phyloP scores from a whole-genome alignment of 179 eudicot genomes.

The Silene vulgaris region DNA sequence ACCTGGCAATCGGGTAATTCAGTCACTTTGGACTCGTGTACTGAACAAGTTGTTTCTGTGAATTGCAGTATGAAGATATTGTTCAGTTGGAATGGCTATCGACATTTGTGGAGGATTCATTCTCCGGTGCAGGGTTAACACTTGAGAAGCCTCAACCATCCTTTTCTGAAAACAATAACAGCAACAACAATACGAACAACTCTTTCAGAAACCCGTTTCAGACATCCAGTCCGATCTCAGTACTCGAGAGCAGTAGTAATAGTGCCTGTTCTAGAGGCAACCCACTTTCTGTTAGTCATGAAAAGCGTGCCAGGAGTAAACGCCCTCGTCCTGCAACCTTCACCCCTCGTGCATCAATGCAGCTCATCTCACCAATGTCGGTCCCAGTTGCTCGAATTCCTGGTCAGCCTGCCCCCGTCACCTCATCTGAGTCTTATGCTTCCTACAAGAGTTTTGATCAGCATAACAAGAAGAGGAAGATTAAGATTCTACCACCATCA shows the following conservation, averaged over 20 bases:
- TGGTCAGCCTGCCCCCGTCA: constrained; percentile 22
- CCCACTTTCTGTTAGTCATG: constrained; percentile 35
- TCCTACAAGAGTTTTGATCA: constrained; percentile 15
- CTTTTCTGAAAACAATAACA: constrained; percentile 31
- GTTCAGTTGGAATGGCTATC: constrained; percentile 92
- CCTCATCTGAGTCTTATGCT: constrained; percentile 35
- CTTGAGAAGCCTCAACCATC: constrained; percentile 35
- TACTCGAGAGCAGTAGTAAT: constrained; percentile 77
- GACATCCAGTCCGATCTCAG: constrained; percentile 75
- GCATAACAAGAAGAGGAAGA: constrained; percentile 45
- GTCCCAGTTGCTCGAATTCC: constrained; percentile 24
- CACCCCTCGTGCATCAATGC: constrained; percentile 38
- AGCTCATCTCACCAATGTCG: constrained; percentile 33
- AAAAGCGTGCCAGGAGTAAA: constrained; percentile 66
- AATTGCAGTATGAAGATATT: constrained; percentile 80
- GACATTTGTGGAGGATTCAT: constrained; percentile 83
- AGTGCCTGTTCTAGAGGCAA: constrained; percentile 46
- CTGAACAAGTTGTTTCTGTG: neutral
- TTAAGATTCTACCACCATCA: constrained; percentile 35
- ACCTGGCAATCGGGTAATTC: no score
- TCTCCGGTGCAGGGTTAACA: constrained; percentile 62
- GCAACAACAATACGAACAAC: constrained; percentile 29
- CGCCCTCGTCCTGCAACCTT: constrained; percentile 82
- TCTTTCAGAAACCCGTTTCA: constrained; percentile 45
- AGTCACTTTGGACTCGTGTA: neutral